Percentiles rank a stretch among this genome's conserved stretches.
Conservation (phyloP, 192 early-diverging fungal species). For the Coemansia sp. region DNA sequence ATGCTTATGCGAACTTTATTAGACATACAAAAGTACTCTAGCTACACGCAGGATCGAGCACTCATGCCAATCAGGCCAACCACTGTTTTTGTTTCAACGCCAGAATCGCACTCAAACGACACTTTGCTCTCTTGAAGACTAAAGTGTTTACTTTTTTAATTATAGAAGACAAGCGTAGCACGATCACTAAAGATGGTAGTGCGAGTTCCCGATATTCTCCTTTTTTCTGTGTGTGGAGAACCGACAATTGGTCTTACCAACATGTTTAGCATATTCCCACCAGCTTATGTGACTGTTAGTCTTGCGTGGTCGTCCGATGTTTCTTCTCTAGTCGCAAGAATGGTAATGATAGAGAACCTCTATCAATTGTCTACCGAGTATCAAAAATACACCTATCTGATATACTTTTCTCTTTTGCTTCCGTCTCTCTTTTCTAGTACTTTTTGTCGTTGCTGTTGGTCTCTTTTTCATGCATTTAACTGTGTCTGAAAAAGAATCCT, state of each 20-base stretch:
- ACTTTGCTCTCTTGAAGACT: not conserved
- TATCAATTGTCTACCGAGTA: not conserved
- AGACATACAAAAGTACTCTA: conserved; percentile 8
- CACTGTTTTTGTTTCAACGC: conserved; percentile 5
- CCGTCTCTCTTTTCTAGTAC: not conserved
- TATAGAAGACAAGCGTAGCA: not conserved
- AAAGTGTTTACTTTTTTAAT: not conserved
- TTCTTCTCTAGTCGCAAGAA: not conserved
- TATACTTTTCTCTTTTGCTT: not conserved
- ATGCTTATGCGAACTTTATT: conserved; percentile 8
- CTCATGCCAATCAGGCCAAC: not conserved
- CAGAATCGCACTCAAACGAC: not conserved
- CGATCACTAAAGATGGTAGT: conserved; percentile 2
- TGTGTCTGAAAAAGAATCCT: not conserved
- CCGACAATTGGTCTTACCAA: conserved; percentile 3
- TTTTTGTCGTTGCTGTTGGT: not conserved
- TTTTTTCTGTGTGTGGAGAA: not conserved
- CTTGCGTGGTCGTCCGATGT: not conserved
- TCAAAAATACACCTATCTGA: not conserved
- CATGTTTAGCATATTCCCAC: conserved; percentile 10
- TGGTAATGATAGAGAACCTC: not conserved
- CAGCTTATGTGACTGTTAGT: not conserved
- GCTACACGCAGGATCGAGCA: not conserved
- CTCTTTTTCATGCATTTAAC: not conserved
- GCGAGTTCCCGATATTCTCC: not conserved